Evolutionary conservation across 208 protist genomes (phyloP).

Genomic region (Herpetomonas samuelpessoai): DNA sequence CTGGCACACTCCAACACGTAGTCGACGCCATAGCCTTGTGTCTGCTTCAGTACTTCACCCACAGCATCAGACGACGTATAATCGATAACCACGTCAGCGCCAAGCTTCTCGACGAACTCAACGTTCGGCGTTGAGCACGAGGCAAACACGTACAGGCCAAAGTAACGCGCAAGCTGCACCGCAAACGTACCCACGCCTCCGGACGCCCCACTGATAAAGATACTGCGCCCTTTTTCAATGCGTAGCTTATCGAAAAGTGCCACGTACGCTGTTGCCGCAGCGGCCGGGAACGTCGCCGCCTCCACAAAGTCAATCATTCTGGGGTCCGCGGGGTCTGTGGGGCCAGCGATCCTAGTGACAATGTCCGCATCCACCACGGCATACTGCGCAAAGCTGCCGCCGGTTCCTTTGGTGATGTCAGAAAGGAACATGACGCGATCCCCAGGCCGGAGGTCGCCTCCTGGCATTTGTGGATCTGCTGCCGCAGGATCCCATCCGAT

Average conservation of each 20-base stretch:
- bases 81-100: slow-evolving; percentile 72
- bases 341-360: slow-evolving; percentile 37
- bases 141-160: slow-evolving; percentile 62
- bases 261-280: slow-evolving; percentile 66
- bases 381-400: slow-evolving; percentile 76
- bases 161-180: slow-evolving; percentile 76
- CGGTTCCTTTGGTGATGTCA: slow-evolving; percentile 27
- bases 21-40: slow-evolving; percentile 72
- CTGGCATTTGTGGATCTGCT: background rate
- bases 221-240: slow-evolving; percentile 47
- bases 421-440: slow-evolving; percentile 67
- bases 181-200: slow-evolving; percentile 72
- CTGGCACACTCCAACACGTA: slow-evolving; percentile 68
- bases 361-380: slow-evolving; percentile 44
- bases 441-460: slow-evolving; percentile 32
- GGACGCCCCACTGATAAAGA: slow-evolving; percentile 76
- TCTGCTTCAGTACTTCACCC: slow-evolving; percentile 42
- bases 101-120: slow-evolving; percentile 47
- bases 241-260: slow-evolving; percentile 76
- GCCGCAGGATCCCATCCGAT: slow-evolving; percentile 35
- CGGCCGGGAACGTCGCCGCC: slow-evolving; percentile 56
- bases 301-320: slow-evolving; percentile 66
- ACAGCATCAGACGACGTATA: slow-evolving; percentile 55
- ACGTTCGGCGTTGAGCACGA: slow-evolving; percentile 57
- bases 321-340: background rate